A percentile compares a stretch with the other conserved stretches of the same genome.
Conservation (phyloP, 2,329 filamentous ascomycete genomes). For the Hirsutella thompsonii region DNA sequence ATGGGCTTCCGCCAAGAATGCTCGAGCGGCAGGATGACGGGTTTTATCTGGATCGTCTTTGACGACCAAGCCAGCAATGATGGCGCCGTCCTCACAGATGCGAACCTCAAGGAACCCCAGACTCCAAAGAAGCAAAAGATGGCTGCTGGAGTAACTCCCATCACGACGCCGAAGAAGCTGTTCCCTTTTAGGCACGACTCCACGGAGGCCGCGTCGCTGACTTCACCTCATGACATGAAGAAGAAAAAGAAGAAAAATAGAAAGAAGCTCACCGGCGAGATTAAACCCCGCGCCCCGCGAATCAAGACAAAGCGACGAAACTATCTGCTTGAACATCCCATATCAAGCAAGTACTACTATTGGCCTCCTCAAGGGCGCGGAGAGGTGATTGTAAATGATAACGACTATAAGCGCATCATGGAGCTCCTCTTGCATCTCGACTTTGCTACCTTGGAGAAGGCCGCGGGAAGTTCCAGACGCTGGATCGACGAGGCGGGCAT, state of each 20-base stretch:
- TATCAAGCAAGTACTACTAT: constrained; percentile 46
- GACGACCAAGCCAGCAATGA: constrained; percentile 30
- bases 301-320: constrained; percentile 47
- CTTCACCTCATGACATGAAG: constrained; percentile 2
- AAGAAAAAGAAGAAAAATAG: constrained; percentile 12
- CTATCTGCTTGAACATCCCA: constrained; percentile 34
- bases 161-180: constrained; percentile 19
- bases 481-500: constrained; percentile 58
- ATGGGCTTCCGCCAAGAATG: constrained; percentile 97
- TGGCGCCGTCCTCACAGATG: not conserved
- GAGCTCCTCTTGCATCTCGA: constrained; percentile 63
- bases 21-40: constrained; percentile 80
- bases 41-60: constrained; percentile 89
- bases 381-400: constrained; percentile 47
- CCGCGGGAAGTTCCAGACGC: constrained; percentile 49
- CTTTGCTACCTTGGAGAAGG: constrained; percentile 53
- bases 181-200: constrained; percentile 9
- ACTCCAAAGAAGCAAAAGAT: constrained; percentile 20
- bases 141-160: constrained; percentile 13
- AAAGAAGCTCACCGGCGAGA: constrained; percentile 41
- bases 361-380: constrained; percentile 54
- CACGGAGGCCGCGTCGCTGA: not conserved
- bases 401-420: constrained; percentile 52
- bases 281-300: constrained; percentile 49
- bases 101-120: constrained; percentile 13